Evolutionary conservation across 2,329 filamentous ascomycete genomes (phyloP), one percentile per base, ranked within the genome.

Genomic region (Juglanconis oblonga): DNA sequence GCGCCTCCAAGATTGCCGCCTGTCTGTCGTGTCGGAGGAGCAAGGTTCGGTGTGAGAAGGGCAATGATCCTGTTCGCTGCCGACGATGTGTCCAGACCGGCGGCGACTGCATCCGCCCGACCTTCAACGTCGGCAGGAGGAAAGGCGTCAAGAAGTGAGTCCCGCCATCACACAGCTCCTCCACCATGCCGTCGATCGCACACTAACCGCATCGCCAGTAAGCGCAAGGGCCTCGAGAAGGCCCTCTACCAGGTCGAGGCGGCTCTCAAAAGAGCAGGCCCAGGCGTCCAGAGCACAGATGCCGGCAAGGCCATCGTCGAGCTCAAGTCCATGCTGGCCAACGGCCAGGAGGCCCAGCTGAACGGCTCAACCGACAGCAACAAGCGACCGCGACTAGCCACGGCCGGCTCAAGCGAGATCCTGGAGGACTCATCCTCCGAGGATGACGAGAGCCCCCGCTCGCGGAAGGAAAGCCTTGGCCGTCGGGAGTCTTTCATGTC

Each of bases 121-220:
- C 83, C n/a, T 90, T 90, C 68, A 87, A 90, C 63, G 82, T 90
- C 4, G 88, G 88, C 7, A 79, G 89, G 53, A 87, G 90, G 68
- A 91, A 91, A 69, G 89, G 88, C 29, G 88, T 91, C 62, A 91
- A 91, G 72, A 91, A 91, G 88, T 88, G 73, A 73, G 78, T 66
- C 49, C 13, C 13, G 11, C 31, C 17, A 36, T 32, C n/a, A 29
- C 13, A 0, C 29, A 8, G 32, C 32, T 8, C 5, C 5, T 6
- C 35, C 10, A 10, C 13, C 56, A 29, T 35, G 5, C 31, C 29
- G 3, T 29, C 31, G 17, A 24, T 4, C 32, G 8, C 5, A 9
- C 44, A 51, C 53, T 63, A 52, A 66, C 69, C 40, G 66, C 61
- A 14, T 2, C 57, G 10, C 44, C 64, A 91, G 88, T 72, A 92